Conservation (phyloP, 2,329 filamentous ascomycete genomes). For the Fusarium sp. region DNA sequence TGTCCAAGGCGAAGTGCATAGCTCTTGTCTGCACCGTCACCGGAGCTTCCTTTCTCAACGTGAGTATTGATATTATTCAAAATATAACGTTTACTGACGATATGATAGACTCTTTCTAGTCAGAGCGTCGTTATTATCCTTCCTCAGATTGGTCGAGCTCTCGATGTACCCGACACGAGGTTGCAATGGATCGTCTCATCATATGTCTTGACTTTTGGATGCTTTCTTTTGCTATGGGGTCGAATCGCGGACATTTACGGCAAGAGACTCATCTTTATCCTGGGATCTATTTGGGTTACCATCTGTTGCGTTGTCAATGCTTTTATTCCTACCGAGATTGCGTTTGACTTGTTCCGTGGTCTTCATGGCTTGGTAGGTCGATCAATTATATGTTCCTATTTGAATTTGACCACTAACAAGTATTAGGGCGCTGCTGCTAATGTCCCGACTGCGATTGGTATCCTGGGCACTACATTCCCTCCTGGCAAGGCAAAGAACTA, state of each 20-base stretch:
- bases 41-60: slow-evolving; percentile 70
- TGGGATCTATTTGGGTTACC: slow-evolving; percentile 75
- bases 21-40: slow-evolving; percentile 69
- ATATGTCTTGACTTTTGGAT: slow-evolving; percentile 76
- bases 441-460: slow-evolving; percentile 79
- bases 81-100: background rate
- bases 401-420: background rate
- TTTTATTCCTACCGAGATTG: slow-evolving; percentile 76
- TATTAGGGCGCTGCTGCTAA: slow-evolving; percentile 74
- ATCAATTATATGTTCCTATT: background rate
- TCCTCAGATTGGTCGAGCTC: slow-evolving; percentile 70
- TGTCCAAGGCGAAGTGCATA: slow-evolving; percentile 68
- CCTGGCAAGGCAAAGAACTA: slow-evolving; percentile 80
- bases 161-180: slow-evolving; percentile 70
- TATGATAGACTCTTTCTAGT: slow-evolving; percentile 47
- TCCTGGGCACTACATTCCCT: slow-evolving; percentile 76
- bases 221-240: slow-evolving; percentile 78
- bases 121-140: slow-evolving; percentile 56
- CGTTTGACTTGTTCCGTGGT: slow-evolving; percentile 76
- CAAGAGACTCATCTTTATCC: slow-evolving; percentile 75
- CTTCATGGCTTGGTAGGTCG: slow-evolving; percentile 71
- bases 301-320: slow-evolving; percentile 72
- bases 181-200: slow-evolving; percentile 78
- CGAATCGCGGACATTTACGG: slow-evolving; percentile 77
- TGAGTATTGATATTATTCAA: slow-evolving; percentile 43